These are phyloP conservation scores for Graphilbum ipis-grandicollis DNA, from an alignment of 2,329 filamentous ascomycete species.

Conservation along the genomic window DNA sequence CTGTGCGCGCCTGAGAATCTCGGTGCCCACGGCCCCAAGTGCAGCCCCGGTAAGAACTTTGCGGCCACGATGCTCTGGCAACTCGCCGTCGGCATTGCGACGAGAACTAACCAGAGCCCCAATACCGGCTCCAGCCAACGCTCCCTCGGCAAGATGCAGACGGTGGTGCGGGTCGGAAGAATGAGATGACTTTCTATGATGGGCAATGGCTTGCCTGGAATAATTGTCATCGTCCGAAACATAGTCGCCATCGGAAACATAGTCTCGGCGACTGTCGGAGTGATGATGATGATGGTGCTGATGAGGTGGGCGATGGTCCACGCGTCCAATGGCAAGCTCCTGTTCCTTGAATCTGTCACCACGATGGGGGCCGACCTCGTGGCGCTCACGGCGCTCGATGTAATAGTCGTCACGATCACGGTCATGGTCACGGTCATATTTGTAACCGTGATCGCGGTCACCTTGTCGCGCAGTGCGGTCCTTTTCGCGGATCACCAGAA, in stretches of 20 bases:
- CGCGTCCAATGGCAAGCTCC: slow-evolving; percentile 15
- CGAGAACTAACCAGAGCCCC: slow-evolving; percentile 41
- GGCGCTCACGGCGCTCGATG: slow-evolving; percentile 29
- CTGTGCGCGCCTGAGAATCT: slow-evolving; percentile 40
- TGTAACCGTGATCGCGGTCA: slow-evolving; percentile 25
- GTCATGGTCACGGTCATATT: too few species aligned
- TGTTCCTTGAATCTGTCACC: slow-evolving; percentile 13
- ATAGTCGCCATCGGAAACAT: slow-evolving; percentile 17
- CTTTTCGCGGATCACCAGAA: slow-evolving; percentile 13
- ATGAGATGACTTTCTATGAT: slow-evolving; percentile 31
- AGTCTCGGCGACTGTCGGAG: slow-evolving; percentile 20
- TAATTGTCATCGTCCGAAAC: slow-evolving; percentile 25
- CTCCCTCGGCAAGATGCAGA: slow-evolving; percentile 46
- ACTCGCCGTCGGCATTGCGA: slow-evolving; percentile 30
- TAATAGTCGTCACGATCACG: too few species aligned
- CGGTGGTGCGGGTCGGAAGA: slow-evolving; percentile 28
- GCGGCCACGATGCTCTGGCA: slow-evolving; percentile 33
- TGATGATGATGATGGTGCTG: slow-evolving; percentile 17
- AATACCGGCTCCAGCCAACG: slow-evolving; percentile 43
- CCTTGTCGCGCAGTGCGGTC: slow-evolving; percentile 10
- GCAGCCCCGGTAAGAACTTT: slow-evolving; percentile 45
- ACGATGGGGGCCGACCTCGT: slow-evolving; percentile 23
- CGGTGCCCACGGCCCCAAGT: slow-evolving; percentile 43
- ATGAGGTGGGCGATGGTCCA: slow-evolving; percentile 14
- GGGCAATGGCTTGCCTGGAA: slow-evolving; percentile 27